Base-by-base conservation (phyloP, 768 basidiomycete species). In the Boletus barrowsii region DNA sequence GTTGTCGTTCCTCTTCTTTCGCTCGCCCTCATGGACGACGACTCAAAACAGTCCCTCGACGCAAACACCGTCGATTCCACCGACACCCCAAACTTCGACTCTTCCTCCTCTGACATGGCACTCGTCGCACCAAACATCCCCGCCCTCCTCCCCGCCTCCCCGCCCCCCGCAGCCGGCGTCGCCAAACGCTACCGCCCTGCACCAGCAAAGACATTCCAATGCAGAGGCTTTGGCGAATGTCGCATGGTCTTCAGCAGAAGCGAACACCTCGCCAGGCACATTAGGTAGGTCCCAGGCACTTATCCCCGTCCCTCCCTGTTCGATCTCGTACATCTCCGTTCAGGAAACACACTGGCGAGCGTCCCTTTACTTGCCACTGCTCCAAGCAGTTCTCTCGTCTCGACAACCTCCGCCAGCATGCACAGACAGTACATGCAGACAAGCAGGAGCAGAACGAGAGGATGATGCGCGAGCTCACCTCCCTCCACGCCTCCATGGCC, bases 321-420 rank as follows among this genome's bases (percentile, higher is more conserved):
- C 54, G 61, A 68, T 71, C 62, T 62, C 30, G 45, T 58, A 53
- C 55, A 53, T 66, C 59, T 55, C 63, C 54, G 49, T 57, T 15
- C 74, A 98, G 95, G 62, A 98, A 98, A 81, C 96, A 98, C 72
- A 98, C 96, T 5, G 96, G 96, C 57, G 96, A 98, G 69, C 86
- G 94, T 18, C 96, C 96, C 17, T 98, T 98, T 72, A 83, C 86
- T 39, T 98, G 96, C 66, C 95, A 98, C 68, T 98, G 96, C 76
- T 82, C 86, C 13, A 95, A 96, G 71, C 88, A 95, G 60, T 98
- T 98, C 68, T 94, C 93, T 6, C 86, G 96, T 13, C 86, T 98
- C 68, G 96, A 98, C 74, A 98, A 98, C 67, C 82, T 98, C 3
- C 86, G 96, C 43, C 96, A 98, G 68, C 96, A 98, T 71, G 92